These are phyloP conservation scores for Myxozyma mucilagina DNA, from an alignment of 805 yeast species.

Conservation along the genomic window DNA sequence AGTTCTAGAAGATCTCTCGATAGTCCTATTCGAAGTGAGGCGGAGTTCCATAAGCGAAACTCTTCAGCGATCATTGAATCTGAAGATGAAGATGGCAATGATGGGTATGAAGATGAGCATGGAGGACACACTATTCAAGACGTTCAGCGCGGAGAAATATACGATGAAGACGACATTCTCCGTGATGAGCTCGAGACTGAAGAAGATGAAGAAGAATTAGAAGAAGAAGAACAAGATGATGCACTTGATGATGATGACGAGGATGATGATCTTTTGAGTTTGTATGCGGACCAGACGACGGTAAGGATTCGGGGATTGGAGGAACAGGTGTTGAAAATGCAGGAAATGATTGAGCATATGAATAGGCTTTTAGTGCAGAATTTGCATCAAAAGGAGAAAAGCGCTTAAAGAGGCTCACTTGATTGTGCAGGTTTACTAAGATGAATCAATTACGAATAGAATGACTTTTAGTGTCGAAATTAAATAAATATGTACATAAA, in stretches of 20 bases:
- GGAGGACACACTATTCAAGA: neutral
- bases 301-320: constrained; percentile 26
- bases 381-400: constrained; percentile 1
- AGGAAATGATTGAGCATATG: constrained; percentile 27
- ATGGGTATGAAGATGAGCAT: neutral
- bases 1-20: neutral
- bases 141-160: neutral
- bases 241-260: constrained; percentile 27
- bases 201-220: constrained; percentile 10
- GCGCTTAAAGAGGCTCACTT: neutral
- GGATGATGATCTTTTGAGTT: constrained; percentile 23
- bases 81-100: constrained; percentile 6
- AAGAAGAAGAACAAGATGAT: constrained; percentile 18
- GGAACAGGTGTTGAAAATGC: constrained; percentile 29
- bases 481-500: too few relatives aligned
- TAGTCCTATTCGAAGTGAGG: neutral
- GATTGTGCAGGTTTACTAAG: neutral
- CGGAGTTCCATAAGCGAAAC: neutral
- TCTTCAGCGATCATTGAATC: neutral
- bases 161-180: neutral
- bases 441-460: too few relatives aligned
- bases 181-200: neutral
- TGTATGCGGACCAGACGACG: constrained; percentile 28
- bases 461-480: too few relatives aligned
- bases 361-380: constrained; percentile 13